Percentiles rank a stretch among this genome's conserved stretches.
Conservation (phyloP, 495 filamentous ascomycete species). For the Penicillium ochrochloron region DNA sequence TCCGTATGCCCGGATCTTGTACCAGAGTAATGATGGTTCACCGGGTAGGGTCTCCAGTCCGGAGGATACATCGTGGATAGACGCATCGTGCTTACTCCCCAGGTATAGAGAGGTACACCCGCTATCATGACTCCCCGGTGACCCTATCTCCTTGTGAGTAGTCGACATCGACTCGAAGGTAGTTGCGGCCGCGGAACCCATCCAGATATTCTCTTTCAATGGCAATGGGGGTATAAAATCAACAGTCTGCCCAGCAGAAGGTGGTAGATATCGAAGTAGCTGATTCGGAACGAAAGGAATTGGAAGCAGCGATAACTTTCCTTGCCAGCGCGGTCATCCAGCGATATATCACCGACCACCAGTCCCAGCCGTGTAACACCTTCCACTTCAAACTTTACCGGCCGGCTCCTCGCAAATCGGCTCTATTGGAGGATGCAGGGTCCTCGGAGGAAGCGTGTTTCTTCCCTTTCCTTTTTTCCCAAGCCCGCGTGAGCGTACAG, state of each 20-base stretch:
- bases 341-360: conserved; percentile 26
- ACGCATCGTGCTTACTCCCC: conserved; percentile 21
- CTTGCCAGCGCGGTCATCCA: not conserved
- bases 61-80: conserved; percentile 21
- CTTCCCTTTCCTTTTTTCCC: conserved; percentile 5
- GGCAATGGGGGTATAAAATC: not conserved
- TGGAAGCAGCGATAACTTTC: not conserved
- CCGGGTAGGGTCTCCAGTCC: conserved; percentile 10
- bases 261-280: not conserved
- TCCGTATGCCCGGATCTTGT: conserved; percentile 46
- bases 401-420: conserved; percentile 11
- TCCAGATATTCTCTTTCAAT: not conserved
- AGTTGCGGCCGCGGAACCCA: conserved; percentile 20
- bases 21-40: conserved; percentile 48
- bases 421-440: conserved; percentile 26
- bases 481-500: conserved; percentile 21
- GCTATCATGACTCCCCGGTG: conserved; percentile 20
- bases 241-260: not conserved
- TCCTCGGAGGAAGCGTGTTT: conserved; percentile 18
- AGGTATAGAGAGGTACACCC: conserved; percentile 27
- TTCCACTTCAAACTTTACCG: conserved; percentile 10
- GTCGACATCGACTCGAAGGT: conserved; percentile 25
- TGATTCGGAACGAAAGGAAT: not conserved
- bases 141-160: conserved; percentile 20
- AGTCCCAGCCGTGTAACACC: conserved; percentile 28